Evolutionary conservation across 805 yeast genomes (phyloP).

Genomic region (Candida broadrunensis): DNA sequence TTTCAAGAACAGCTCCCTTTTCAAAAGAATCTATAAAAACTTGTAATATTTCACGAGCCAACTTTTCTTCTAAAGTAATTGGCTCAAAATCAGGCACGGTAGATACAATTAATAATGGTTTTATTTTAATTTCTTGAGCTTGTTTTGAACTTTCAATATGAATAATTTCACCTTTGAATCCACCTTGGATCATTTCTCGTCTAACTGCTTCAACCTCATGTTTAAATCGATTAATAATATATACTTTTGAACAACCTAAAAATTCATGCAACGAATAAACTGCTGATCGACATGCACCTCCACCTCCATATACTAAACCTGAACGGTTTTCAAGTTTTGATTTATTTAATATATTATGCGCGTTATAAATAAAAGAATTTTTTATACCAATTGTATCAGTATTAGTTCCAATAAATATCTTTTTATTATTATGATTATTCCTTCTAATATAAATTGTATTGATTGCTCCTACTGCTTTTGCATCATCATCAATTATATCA

Average conservation of each 20-base stretch:
- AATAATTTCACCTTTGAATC: conserved; percentile 22
- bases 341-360: conserved; percentile 2
- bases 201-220: conserved; percentile 21
- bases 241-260: conserved; percentile 22
- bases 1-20: conserved; percentile 27
- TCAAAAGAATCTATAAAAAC: conserved; percentile 19
- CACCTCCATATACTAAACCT: conserved; percentile 33
- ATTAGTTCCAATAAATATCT: conserved; percentile 24
- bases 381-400: conserved; percentile 32
- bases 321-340: conserved; percentile 11
- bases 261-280: conserved; percentile 24
- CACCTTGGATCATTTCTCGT: conserved; percentile 15
- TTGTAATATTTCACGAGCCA: conserved; percentile 21
- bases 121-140: conserved; percentile 12
- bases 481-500: conserved; percentile 24
- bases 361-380: conserved; percentile 18
- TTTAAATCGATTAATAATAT: conserved; percentile 26
- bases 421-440: conserved; percentile 9
- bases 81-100: conserved; percentile 30
- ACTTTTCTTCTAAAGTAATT: conserved; percentile 16
- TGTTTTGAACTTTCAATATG: conserved; percentile 20
- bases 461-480: conserved; percentile 30
- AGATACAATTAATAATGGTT: conserved; percentile 21
- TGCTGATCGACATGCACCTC: conserved; percentile 33
- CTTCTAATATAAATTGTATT: conserved; percentile 27